Evolutionary conservation across 2,329 filamentous ascomycete species (phyloP).

Genomic region (Alternaria brassicicola): DNA sequence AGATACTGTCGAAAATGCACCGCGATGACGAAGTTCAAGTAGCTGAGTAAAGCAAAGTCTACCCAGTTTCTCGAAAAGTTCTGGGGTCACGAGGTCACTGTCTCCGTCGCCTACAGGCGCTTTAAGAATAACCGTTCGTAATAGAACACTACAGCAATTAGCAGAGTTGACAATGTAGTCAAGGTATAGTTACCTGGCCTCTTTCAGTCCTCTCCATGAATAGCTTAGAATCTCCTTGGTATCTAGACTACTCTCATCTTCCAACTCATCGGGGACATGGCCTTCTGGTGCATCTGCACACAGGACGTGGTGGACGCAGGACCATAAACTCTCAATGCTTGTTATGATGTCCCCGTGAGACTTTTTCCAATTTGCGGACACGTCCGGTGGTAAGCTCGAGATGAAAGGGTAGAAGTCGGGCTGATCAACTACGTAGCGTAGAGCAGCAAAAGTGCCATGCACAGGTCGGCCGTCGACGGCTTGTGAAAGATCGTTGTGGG

Average conservation of each 20-base stretch:
- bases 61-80: constrained; percentile 70
- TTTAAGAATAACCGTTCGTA: constrained; percentile 56
- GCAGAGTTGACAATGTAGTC: neutral
- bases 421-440: constrained; percentile 59
- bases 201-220: constrained; percentile 92
- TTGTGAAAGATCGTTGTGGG: constrained; percentile 67
- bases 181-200: constrained; percentile 71
- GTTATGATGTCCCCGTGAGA: constrained; percentile 64
- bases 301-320: constrained; percentile 73
- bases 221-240: constrained; percentile 93
- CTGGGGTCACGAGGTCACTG: constrained; percentile 30
- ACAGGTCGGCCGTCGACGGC: constrained; percentile 60
- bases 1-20: constrained; percentile 91
- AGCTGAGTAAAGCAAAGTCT: constrained; percentile 81
- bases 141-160: constrained; percentile 65
- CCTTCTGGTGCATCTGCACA: constrained; percentile 96
- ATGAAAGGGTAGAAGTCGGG: constrained; percentile 41
- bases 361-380: constrained; percentile 36
- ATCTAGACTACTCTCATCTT: constrained; percentile 71
- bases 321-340: constrained; percentile 75
- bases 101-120: constrained; percentile 41
- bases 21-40: constrained; percentile 81
- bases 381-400: constrained; percentile 11
- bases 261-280: constrained; percentile 76
- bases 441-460: constrained; percentile 52